Evolutionary conservation across 257 asterid species (phyloP).

Genomic region (Scutellaria baicalensis): DNA sequence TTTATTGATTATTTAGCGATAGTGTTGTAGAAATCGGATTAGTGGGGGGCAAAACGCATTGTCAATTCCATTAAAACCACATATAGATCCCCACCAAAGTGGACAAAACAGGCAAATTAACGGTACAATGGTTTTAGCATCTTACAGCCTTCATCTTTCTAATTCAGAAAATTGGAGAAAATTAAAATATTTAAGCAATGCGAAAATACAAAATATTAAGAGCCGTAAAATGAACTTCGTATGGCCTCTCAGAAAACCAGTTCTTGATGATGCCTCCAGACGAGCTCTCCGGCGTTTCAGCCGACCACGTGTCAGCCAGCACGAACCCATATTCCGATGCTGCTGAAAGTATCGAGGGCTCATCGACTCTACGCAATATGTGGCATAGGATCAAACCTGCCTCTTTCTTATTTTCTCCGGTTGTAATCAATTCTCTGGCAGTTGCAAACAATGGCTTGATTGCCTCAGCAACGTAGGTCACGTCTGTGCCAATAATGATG

Average conservation of each 20-base stretch:
- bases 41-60: too few species aligned
- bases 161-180: neutral
- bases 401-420: constrained; percentile 5
- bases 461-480: constrained; percentile 59
- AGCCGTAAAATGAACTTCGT: constrained; percentile 43
- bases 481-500: constrained; percentile 81
- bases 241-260: constrained; percentile 43
- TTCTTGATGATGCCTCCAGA: constrained; percentile 24
- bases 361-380: constrained; percentile 75
- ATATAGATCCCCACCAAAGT: too few species aligned
- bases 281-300: constrained; percentile 15
- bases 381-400: constrained; percentile 75
- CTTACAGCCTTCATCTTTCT: too few species aligned
- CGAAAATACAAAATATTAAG: constrained; percentile 69
- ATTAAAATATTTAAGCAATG: constrained; percentile 14
- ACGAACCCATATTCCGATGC: constrained; percentile 58
- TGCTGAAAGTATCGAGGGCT: constrained; percentile 55
- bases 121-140: too few species aligned
- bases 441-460: constrained; percentile 68
- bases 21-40: too few species aligned
- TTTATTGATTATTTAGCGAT: too few species aligned
- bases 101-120: too few species aligned
- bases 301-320: constrained; percentile 62
- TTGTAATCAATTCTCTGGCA: constrained; percentile 54
- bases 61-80: too few species aligned